These are phyloP conservation scores for Amanita inopinata DNA, from an alignment of 768 basidiomycete species.

Conservation along the genomic window DNA sequence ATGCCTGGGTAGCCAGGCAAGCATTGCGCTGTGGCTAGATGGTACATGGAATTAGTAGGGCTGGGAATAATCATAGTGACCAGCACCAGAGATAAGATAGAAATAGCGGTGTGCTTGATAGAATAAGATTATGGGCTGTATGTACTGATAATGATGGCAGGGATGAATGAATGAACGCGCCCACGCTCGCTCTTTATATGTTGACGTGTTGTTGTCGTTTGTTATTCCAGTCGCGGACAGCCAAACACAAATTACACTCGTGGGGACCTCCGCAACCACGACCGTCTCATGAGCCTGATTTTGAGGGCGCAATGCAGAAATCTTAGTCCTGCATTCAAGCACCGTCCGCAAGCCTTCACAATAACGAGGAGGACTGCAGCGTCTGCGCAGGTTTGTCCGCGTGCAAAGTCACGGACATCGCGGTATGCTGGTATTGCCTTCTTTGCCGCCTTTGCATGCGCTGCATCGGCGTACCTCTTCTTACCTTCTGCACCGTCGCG, in stretches of 20 bases:
- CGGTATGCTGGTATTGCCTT: conserved; percentile 16
- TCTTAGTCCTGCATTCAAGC: background rate
- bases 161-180: background rate
- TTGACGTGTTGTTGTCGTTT: background rate
- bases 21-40: background rate
- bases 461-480: conserved; percentile 41
- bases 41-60: background rate
- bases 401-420: background rate
- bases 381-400: background rate
- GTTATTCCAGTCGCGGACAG: background rate
- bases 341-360: background rate
- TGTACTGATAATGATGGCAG: conserved; percentile 6
- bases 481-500: conserved; percentile 35
- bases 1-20: background rate
- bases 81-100: background rate
- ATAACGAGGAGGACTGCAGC: too few species aligned
- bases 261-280: background rate
- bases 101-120: background rate
- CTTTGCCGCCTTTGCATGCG: conserved; percentile 28
- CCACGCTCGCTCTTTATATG: conserved; percentile 1
- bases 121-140: conserved; percentile 1
- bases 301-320: background rate
- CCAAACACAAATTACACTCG: background rate
- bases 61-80: conserved; percentile 1
- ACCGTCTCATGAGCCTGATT: background rate